phyloP scores from a whole-genome alignment of 2,329 filamentous ascomycete genomes.

The Microdochium trichocladiopsis region DNA sequence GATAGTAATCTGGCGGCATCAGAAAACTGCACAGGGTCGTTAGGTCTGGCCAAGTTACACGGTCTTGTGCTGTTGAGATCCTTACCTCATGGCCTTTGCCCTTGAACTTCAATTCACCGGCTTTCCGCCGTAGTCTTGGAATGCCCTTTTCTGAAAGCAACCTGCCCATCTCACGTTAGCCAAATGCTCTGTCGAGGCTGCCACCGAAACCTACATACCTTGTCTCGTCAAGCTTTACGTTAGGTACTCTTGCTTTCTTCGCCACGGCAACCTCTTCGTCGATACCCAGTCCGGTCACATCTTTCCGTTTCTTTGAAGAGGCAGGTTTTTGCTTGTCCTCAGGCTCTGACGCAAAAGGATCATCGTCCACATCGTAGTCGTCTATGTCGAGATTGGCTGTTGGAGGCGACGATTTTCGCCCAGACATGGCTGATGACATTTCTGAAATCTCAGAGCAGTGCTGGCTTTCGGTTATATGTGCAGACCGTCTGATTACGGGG shows the following conservation, averaged over 20 bases:
- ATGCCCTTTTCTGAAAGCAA: slow-evolving; percentile 81
- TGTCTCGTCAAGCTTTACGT: slow-evolving; percentile 80
- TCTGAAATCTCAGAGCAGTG: no score
- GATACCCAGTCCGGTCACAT: slow-evolving; percentile 58
- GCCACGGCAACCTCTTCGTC: slow-evolving; percentile 80
- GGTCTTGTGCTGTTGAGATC: slow-evolving; percentile 2
- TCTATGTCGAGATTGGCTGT: slow-evolving; percentile 60
- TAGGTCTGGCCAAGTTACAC: not conserved
- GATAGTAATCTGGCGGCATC: slow-evolving; percentile 77
- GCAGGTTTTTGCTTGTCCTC: not conserved
- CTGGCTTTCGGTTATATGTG: no score
- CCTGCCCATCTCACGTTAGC: slow-evolving; percentile 30
- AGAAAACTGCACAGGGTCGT: slow-evolving; percentile 55
- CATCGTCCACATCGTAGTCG: slow-evolving; percentile 62
- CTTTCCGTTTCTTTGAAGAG: slow-evolving; percentile 39
- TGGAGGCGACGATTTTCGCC: slow-evolving; percentile 6
- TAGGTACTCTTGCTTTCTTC: slow-evolving; percentile 64
- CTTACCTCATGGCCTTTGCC: slow-evolving; percentile 87
- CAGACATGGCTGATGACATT: slow-evolving; percentile 18
- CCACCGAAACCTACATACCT: slow-evolving; percentile 36
- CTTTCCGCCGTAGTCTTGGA: slow-evolving; percentile 67
- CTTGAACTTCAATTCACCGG: slow-evolving; percentile 70
- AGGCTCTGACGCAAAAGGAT: slow-evolving; percentile 34
- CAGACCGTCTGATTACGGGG: no score
- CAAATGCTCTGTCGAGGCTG: not conserved